These are phyloP conservation scores for Fusarium xyrophilum DNA, from an alignment of 2,329 filamentous ascomycete genomes.

Conservation along the genomic window DNA sequence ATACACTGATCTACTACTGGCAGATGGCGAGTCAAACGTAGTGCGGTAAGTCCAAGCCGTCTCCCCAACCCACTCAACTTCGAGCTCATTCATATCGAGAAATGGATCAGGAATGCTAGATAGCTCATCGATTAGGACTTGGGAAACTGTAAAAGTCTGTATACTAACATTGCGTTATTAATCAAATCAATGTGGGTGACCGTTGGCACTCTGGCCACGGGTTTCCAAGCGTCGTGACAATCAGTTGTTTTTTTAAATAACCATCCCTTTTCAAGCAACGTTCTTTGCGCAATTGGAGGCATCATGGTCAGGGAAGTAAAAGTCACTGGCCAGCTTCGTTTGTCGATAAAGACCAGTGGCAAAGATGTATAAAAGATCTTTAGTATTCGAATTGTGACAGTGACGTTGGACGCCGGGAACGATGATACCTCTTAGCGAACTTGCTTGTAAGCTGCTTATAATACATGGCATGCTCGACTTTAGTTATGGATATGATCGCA, in stretches of 20 bases:
- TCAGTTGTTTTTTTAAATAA: conserved; percentile 4
- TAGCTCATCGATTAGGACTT: neutral
- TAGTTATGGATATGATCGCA: too few species aligned
- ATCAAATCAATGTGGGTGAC: conserved; percentile 18
- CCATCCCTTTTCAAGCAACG: neutral
- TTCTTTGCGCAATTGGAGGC: neutral
- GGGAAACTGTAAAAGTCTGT: too few species aligned
- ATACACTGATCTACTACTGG: neutral
- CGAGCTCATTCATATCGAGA: neutral
- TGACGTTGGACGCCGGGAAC: rapidly evolving
- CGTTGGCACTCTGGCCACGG: conserved; percentile 13
- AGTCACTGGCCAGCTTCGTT: too few species aligned
- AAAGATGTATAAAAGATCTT: too few species aligned
- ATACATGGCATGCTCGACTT: neutral
- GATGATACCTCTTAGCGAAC: rapidly evolving
- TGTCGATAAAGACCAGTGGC: rapidly evolving
- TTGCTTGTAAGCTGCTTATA: neutral
- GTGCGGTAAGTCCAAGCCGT: neutral
- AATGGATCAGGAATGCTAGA: neutral
- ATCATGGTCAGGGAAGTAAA: neutral
- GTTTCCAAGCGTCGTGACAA: neutral
- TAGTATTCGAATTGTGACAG: rapidly evolving
- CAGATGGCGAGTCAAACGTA: neutral
- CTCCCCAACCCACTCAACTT: conserved; percentile 1
- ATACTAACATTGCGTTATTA: conserved; percentile 13